These are phyloP conservation scores for Kazachstania sp. DNA, from an alignment of 1,139 yeast species.

Conservation along the genomic window DNA sequence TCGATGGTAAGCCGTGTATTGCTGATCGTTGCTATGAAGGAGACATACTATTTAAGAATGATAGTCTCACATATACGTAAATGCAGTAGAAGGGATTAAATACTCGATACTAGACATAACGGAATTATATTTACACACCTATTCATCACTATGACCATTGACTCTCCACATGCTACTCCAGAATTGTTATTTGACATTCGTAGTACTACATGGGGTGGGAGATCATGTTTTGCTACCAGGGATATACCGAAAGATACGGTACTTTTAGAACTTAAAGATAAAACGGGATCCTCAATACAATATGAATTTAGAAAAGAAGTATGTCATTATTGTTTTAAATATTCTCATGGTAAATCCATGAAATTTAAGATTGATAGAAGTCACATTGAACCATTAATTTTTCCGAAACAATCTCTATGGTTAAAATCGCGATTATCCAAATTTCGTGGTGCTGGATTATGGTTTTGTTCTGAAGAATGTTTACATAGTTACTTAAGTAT, in stretches of 20 bases:
- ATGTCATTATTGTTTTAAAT: constrained; percentile 48
- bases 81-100: background rate
- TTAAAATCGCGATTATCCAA: constrained; percentile 7
- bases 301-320: constrained; percentile 59
- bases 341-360: constrained; percentile 42
- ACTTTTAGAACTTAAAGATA: constrained; percentile 36
- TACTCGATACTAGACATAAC: background rate
- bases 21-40: too few relatives aligned
- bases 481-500: constrained; percentile 30
- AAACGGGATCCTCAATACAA: constrained; percentile 42
- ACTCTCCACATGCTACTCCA: background rate
- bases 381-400: constrained; percentile 6
- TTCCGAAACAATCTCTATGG: background rate
- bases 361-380: constrained; percentile 31
- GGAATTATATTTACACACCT: background rate
- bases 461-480: constrained; percentile 50
- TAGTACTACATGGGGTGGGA: constrained; percentile 48
- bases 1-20: too few relatives aligned
- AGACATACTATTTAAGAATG: too few relatives aligned
- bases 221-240: constrained; percentile 51
- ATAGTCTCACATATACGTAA: too few relatives aligned
- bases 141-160: background rate
- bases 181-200: constrained; percentile 32
- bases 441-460: constrained; percentile 38
- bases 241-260: constrained; percentile 37